These are phyloP conservation scores for Naumovozyma castellii DNA, from an alignment of 805 yeast genomes.

Conservation along the genomic window DNA sequence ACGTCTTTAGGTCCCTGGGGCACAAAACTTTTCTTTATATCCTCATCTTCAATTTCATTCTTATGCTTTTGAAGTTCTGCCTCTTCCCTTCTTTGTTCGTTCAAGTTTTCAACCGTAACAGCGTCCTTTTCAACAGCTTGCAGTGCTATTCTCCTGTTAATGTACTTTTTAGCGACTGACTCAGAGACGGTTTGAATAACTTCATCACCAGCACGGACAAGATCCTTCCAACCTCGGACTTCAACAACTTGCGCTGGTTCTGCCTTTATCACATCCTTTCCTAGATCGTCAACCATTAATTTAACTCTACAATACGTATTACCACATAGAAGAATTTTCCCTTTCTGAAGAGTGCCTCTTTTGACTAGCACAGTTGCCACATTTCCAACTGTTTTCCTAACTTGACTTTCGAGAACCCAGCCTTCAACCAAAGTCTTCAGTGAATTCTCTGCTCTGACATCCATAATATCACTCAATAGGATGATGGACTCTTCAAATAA, in stretches of 20 bases:
- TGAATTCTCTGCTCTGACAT: conserved; percentile 51
- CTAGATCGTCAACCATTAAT: conserved; percentile 65
- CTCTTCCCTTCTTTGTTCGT: conserved; percentile 35
- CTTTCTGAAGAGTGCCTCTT: conserved; percentile 65
- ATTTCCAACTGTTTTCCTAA: conserved; percentile 73
- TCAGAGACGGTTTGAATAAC: conserved; percentile 71
- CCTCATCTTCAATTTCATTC: conserved; percentile 33
- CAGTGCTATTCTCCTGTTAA: conserved; percentile 55
- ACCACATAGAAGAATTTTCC: conserved; percentile 77
- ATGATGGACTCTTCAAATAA: conserved; percentile 82
- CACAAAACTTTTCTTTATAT: conserved; percentile 26
- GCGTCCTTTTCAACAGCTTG: conserved; percentile 48
- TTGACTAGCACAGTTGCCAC: conserved; percentile 78
- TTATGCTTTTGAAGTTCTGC: conserved; percentile 41
- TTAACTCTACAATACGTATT: conserved; percentile 76
- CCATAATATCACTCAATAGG: conserved; percentile 74
- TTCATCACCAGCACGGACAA: conserved; percentile 86
- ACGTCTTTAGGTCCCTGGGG: conserved; percentile 26
- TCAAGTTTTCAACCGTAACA: conserved; percentile 58
- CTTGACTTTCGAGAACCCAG: conserved; percentile 78
- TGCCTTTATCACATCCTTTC: conserved; percentile 53
- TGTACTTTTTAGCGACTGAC: conserved; percentile 63
- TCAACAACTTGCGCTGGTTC: conserved; percentile 87
- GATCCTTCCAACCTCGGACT: conserved; percentile 86
- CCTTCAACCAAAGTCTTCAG: conserved; percentile 55